These are phyloP conservation scores for Allodekkera sacchari DNA, from an alignment of 805 yeast genomes.

Conservation along the genomic window DNA sequence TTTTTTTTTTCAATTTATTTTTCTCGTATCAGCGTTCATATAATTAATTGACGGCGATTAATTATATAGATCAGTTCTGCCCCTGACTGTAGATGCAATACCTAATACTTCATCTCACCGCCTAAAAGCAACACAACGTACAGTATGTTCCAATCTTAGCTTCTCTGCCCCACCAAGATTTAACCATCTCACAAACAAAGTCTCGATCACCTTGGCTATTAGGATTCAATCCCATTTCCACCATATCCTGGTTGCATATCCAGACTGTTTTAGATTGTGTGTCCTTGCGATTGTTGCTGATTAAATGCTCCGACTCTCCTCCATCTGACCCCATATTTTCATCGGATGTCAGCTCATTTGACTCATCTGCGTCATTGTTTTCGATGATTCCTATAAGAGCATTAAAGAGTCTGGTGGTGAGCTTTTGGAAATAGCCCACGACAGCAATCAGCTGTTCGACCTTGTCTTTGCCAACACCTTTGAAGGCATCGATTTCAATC, in stretches of 20 bases:
- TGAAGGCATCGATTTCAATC: constrained; percentile 25
- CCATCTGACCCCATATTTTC: no score
- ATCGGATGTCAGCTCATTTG: constrained; percentile 5
- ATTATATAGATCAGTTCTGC: no score
- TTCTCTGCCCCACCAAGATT: constrained; percentile 39
- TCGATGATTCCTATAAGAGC: constrained; percentile 29
- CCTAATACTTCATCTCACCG: background rate
- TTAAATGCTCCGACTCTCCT: no score
- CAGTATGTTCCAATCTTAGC: constrained; percentile 32
- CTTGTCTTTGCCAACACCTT: constrained; percentile 11
- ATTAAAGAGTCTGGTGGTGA: constrained; percentile 35
- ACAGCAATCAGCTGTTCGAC: constrained; percentile 22
- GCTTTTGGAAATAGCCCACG: constrained; percentile 45
- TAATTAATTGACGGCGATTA: no score
- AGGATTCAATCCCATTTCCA: constrained; percentile 55
- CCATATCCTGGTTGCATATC: constrained; percentile 37
- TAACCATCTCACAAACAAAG: constrained; percentile 34
- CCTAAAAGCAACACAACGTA: constrained; percentile 26
- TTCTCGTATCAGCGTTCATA: no score
- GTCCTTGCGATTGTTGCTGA: constrained; percentile 1
- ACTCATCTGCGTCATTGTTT: constrained; percentile 19
- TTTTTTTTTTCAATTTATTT: no score
- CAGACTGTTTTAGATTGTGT: constrained; percentile 10
- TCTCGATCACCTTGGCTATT: constrained; percentile 35
- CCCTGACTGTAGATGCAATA: background rate